Evolutionary conservation across 495 filamentous ascomycete species (phyloP), one percentile per base, ranked within the genome.

Genomic region (Aspergillus cristatus): DNA sequence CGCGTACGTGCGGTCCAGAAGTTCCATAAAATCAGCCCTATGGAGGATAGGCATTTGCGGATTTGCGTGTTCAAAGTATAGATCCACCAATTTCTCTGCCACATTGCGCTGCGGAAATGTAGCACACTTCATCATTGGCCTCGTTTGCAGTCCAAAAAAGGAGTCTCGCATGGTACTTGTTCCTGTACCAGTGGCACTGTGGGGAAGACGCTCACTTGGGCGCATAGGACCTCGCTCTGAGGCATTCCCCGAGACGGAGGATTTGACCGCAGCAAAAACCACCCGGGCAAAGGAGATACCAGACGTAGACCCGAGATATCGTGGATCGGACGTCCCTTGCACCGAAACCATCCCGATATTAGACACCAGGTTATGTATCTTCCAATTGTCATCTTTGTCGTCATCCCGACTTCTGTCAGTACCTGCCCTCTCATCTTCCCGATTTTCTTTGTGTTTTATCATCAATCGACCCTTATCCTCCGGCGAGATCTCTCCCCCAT

Each of bases 51-150:
- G 90, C 46, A 96, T 85, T 57, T 97, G 90, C 7, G 89, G 86
- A 59, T 97, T 97, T 3, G 90, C 86, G 59, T 96, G 81, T 53
- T 95, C 83, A 54, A 97, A 97, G 54, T 94, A 97, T 7, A 95
- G 75, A 24, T 78, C 71, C 6, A 87, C 77, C 35, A 97, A 68
- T 46, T 72, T 72, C 36, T 76, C 59, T 0, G 78, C 90, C 5
- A 94, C 61, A 28, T 79, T 75, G 38, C 71, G 77, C 35, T 82
- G 78, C 1, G 90, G 90, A 48, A 96, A 96, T 11, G 81, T 71
- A 2, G 90, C 90, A 30, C 82, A 84, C 35, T 79, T 78, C 57
- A 94, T 89, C 29, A 79, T 84, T 17, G 88, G 85, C 48, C 82
- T 86, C 11, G 85, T 93, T 50, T 94, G 87, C 31, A 97, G 59